These are phyloP conservation scores for Leptosphaerulina australis DNA, from an alignment of 2,329 filamentous ascomycete genomes.

Conservation along the genomic window DNA sequence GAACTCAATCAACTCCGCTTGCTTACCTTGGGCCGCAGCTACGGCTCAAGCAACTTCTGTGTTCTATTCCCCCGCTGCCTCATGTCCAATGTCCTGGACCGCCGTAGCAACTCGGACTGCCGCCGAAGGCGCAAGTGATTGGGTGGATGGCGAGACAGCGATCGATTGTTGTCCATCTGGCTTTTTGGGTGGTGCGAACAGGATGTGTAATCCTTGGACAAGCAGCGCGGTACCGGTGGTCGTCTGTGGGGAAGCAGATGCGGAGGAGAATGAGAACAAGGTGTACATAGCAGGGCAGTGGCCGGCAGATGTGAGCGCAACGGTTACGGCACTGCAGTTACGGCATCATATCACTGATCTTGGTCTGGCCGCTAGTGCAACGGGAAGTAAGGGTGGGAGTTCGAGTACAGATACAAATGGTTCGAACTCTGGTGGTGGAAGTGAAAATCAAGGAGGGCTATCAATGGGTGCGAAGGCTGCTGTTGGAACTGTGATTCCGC, in stretches of 20 bases:
- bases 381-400: background rate
- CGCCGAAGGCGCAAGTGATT: conserved; percentile 13
- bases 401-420: background rate
- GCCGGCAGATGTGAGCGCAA: conserved; percentile 19
- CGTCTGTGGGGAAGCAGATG: conserved; percentile 31
- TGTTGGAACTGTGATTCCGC: conserved; percentile 87
- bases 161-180: conserved; percentile 33
- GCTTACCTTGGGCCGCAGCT: conserved; percentile 32
- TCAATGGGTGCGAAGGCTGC: conserved; percentile 74
- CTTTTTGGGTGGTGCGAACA: conserved; percentile 22
- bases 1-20: conserved; percentile 72
- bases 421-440: background rate
- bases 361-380: conserved; percentile 7
- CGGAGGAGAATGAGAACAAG: conserved; percentile 26
- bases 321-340: conserved; percentile 24
- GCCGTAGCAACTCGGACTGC: conserved; percentile 29
- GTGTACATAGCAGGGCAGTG: conserved; percentile 21
- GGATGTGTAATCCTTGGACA: conserved; percentile 20
- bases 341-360: conserved; percentile 24
- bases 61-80: conserved; percentile 35
- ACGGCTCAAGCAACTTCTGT: conserved; percentile 15
- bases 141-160: conserved; percentile 29
- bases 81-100: conserved; percentile 28
- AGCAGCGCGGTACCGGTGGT: conserved; percentile 21
- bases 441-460: conserved; percentile 56